Evolutionary conservation across 2,329 filamentous ascomycete genomes (phyloP).

Genomic region (Alternaria infectoria): DNA sequence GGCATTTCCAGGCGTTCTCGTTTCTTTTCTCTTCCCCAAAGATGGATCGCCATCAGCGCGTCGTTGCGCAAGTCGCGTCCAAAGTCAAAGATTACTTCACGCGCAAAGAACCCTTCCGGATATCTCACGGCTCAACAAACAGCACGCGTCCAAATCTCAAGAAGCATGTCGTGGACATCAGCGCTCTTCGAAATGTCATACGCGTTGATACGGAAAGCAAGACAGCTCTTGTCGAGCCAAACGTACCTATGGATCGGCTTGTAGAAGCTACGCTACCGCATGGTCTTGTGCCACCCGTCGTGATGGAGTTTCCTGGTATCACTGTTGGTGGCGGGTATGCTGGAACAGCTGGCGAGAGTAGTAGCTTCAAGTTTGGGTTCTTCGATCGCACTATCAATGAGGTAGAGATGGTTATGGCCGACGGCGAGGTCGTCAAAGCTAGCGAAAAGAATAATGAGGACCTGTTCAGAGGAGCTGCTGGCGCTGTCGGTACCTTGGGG

Average conservation of each 20-base stretch:
- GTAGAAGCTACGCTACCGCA: slow-evolving; percentile 63
- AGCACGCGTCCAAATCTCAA: slow-evolving; percentile 66
- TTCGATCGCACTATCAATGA: slow-evolving; percentile 68
- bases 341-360: slow-evolving; percentile 72
- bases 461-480: slow-evolving; percentile 69
- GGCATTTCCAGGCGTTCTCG: slow-evolving; percentile 15
- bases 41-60: slow-evolving; percentile 51
- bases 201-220: slow-evolving; percentile 60
- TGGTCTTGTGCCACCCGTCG: slow-evolving; percentile 67
- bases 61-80: slow-evolving; percentile 55
- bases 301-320: slow-evolving; percentile 77
- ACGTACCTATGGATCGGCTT: slow-evolving; percentile 71
- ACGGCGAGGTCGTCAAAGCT: slow-evolving; percentile 63
- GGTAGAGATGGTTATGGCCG: slow-evolving; percentile 70
- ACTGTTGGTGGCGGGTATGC: slow-evolving; percentile 72
- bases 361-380: slow-evolving; percentile 70
- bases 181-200: slow-evolving; percentile 67
- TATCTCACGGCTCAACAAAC: slow-evolving; percentile 79
- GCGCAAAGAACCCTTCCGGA: slow-evolving; percentile 68
- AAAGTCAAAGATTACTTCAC: slow-evolving; percentile 59
- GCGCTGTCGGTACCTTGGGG: slow-evolving; percentile 71
- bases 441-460: slow-evolving; percentile 63
- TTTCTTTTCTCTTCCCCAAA: not conserved
- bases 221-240: slow-evolving; percentile 72
- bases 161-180: slow-evolving; percentile 67